Evolutionary conservation across 345 rosid genomes (phyloP).

Genomic region (Euphorbia peplus): DNA sequence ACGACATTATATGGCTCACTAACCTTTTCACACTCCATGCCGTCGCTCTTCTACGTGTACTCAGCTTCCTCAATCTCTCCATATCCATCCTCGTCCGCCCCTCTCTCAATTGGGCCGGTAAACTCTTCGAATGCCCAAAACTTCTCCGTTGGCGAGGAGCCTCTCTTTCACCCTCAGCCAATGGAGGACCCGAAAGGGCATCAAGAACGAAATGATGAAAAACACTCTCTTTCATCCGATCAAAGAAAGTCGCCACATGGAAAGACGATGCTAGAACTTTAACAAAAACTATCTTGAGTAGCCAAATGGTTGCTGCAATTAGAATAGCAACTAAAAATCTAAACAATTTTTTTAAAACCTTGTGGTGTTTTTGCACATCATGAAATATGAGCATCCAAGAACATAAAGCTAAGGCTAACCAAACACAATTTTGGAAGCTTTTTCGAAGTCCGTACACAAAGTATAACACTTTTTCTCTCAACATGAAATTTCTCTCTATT

Average conservation of each 20-base stretch:
- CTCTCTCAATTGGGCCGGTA: slow-evolving; percentile 15
- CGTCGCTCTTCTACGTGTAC: slow-evolving; percentile 29
- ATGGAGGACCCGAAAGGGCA: slow-evolving; percentile 41
- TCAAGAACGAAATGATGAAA: slow-evolving; percentile 52
- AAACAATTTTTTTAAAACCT: slow-evolving; percentile 27
- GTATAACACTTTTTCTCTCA: slow-evolving; percentile 41
- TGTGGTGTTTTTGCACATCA: slow-evolving; percentile 33
- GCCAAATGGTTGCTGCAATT: slow-evolving; percentile 50
- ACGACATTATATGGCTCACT: slow-evolving; percentile 36
- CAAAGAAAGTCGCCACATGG: slow-evolving; percentile 55
- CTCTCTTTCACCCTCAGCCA: slow-evolving; percentile 10
- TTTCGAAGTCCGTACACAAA: slow-evolving; percentile 38
- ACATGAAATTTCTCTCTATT: slow-evolving; percentile 41
- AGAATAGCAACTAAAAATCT: slow-evolving; percentile 36
- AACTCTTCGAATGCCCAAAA: slow-evolving; percentile 1
- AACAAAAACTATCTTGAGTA: slow-evolving; percentile 46
- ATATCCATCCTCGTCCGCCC: slow-evolving; percentile 39
- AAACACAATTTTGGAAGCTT: slow-evolving; percentile 41
- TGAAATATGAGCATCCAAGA: slow-evolving; percentile 36
- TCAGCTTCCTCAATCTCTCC: slow-evolving; percentile 50
- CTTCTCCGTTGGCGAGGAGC: neutral
- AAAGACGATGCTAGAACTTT: slow-evolving; percentile 54
- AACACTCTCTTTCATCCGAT: slow-evolving; percentile 60
- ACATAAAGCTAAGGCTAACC: slow-evolving; percentile 41
- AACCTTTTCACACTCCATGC: slow-evolving; percentile 56